Percentiles rank a stretch among this genome's conserved stretches.
phyloP scores from a whole-genome alignment of 352 stramenopile genomes.

The Peronosclerospora sorghi region DNA sequence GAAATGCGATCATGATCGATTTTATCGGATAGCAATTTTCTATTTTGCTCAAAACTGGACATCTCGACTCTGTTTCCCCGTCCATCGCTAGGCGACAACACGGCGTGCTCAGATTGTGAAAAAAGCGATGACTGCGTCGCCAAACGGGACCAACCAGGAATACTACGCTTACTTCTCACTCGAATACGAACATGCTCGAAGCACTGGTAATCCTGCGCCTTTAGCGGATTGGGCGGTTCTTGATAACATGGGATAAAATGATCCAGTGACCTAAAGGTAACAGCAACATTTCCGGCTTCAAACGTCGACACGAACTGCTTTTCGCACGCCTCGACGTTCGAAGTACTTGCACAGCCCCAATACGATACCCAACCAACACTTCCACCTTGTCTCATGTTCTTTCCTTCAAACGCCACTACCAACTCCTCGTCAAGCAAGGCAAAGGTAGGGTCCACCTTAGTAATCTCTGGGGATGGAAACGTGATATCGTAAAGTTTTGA shows the following conservation, averaged over 20 bases:
- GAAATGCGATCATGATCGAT: slow-evolving; percentile 1
- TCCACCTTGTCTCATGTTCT: slow-evolving; percentile 64
- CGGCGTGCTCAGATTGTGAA: background rate
- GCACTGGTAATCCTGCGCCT: slow-evolving; percentile 56
- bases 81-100: slow-evolving; percentile 1
- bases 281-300: slow-evolving; percentile 44
- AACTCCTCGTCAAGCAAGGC: slow-evolving; percentile 69
- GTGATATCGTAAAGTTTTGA: slow-evolving; percentile 36
- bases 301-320: slow-evolving; percentile 64
- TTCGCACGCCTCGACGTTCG: slow-evolving; percentile 46
- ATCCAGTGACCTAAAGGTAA: slow-evolving; percentile 63
- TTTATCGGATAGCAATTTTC: background rate
- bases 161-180: slow-evolving; percentile 71
- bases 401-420: slow-evolving; percentile 46
- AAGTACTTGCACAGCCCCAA: slow-evolving; percentile 61
- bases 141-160: slow-evolving; percentile 59
- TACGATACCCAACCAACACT: slow-evolving; percentile 70
- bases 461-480: slow-evolving; percentile 47
- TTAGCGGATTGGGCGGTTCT: slow-evolving; percentile 61
- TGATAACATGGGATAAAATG: slow-evolving; percentile 84
- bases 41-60: background rate
- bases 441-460: slow-evolving; percentile 48
- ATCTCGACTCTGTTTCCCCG: background rate
- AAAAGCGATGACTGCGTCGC: background rate
- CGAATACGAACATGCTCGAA: slow-evolving; percentile 59